Base-by-base conservation (phyloP, 768 basidiomycete genomes). In the Leccinum uliginosum region DNA sequence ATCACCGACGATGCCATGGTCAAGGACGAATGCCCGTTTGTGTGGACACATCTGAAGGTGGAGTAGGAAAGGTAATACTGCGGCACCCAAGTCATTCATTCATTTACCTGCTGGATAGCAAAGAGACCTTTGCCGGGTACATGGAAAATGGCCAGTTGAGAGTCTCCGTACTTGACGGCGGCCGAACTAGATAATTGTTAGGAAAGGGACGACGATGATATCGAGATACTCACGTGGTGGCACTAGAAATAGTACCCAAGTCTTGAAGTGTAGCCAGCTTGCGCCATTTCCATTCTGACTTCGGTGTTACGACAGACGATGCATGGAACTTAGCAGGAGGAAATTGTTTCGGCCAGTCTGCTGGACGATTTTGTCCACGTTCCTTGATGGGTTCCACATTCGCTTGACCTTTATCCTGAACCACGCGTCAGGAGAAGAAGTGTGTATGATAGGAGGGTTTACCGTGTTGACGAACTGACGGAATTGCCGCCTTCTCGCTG, bases 1-100 rank as follows among this genome's bases (percentile, higher is more conserved):
- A 62, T 88, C 86, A 0, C 86, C 85, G 9, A 91, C 73, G 53
- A 91, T 79, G 17, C 84, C 84, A 57, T 87, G 82, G 29, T 83
- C 83, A 9, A 89, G 81, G 9, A 89, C 84, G 62, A 88, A 86
- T 0, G 87, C 86, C 4, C 82, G 78, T 62, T 76, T 77, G 60
- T 82, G 77, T 2, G 77, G 75, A 56, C 74, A 75, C 78, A 76
- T 76, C 76, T 77, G 23, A 24, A 53, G 21, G 1, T n/a, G 3
- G 17, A 38, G 35, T 38, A 8, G 8, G 17, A 38, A 38, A 38
- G 8, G 35, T 38, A 38, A 38, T 38, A n/a, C n/a, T n/a, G 17
- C 8, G 35, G 8, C 35, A n/a, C 35, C 17, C 35, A 38, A n/a
- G 4, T 38, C 35, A 38, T 38, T 38, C 35, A 38, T 38, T n/a